These are phyloP conservation scores for Nicotiana rustica DNA, from an alignment of 305 asterid genomes.

Conservation along the genomic window DNA sequence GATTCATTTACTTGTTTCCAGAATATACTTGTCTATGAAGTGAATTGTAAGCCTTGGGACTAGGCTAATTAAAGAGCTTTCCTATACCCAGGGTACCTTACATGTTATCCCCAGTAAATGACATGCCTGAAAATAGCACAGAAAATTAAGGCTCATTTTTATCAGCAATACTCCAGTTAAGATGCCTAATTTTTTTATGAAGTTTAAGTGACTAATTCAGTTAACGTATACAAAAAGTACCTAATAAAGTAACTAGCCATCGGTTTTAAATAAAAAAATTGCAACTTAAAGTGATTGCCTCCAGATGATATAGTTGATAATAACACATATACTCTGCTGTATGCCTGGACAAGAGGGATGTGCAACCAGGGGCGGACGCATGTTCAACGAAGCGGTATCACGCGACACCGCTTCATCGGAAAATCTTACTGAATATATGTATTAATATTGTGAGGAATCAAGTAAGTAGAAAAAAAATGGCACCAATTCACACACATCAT, in stretches of 20 bases:
- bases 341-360: not conserved
- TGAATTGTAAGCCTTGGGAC: not conserved
- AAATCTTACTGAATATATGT: too few species aligned
- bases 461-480: too few species aligned
- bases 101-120: not conserved
- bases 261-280: not conserved
- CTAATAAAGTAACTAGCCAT: not conserved
- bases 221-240: not conserved
- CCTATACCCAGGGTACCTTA: not conserved
- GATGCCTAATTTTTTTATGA: not conserved
- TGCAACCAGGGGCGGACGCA: not conserved
- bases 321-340: not conserved
- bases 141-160: not conserved
- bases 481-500: too few species aligned
- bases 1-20: not conserved
- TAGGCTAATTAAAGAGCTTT: not conserved
- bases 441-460: too few species aligned
- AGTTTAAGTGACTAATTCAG: not conserved
- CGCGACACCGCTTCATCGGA: too few species aligned
- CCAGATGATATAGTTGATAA: not conserved
- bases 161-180: conserved; percentile 1
- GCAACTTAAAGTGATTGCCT: not conserved
- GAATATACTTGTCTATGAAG: not conserved
- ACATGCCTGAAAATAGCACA: not conserved
- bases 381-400: too few species aligned